These are phyloP conservation scores for Leucosporidium scottii DNA, from an alignment of 768 basidiomycete species.

Conservation along the genomic window DNA sequence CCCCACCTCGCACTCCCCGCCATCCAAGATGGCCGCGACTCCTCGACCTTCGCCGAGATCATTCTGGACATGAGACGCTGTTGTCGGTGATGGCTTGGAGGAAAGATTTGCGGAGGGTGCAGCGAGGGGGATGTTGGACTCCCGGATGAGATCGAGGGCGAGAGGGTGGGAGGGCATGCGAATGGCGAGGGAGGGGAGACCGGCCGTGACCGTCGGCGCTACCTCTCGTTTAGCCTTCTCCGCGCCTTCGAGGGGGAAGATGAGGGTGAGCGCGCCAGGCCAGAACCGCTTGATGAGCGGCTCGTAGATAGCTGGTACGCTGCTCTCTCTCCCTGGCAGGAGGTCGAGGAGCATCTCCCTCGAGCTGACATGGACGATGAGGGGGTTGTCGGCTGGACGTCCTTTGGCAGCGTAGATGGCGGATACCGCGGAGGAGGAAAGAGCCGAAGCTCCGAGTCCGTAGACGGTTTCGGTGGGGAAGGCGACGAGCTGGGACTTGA, in stretches of 20 bases:
- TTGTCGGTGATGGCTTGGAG: conserved; percentile 88
- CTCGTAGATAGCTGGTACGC: conserved; percentile 59
- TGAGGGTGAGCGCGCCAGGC: conserved; percentile 87
- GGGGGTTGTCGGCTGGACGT: conserved; percentile 87
- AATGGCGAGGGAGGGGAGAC: conserved; percentile 73
- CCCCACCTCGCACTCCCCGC: conserved; percentile 82
- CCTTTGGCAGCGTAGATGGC: conserved; percentile 84
- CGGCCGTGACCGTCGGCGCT: conserved; percentile 70
- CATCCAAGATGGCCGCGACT: conserved; percentile 73
- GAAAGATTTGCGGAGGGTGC: conserved; percentile 94
- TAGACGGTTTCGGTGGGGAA: conserved; percentile 99
- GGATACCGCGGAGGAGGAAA: conserved; percentile 53
- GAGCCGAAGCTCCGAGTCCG: conserved; percentile 83
- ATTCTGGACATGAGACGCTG: conserved; percentile 69
- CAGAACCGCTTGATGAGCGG: conserved; percentile 76
- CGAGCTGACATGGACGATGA: conserved; percentile 94
- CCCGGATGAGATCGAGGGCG: conserved; percentile 76
- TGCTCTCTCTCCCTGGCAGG: conserved; percentile 49
- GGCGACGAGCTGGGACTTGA: conserved; percentile 50
- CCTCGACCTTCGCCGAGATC: conserved; percentile 55
- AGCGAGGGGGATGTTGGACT: conserved; percentile 68
- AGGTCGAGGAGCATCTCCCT: conserved; percentile 67
- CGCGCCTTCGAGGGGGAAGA: conserved; percentile 58
- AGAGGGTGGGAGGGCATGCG: conserved; percentile 92
- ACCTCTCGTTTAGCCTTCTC: conserved; percentile 44